phyloP scores from a whole-genome alignment of 352 stramenopile species.

The Phytophthora palmivora region DNA sequence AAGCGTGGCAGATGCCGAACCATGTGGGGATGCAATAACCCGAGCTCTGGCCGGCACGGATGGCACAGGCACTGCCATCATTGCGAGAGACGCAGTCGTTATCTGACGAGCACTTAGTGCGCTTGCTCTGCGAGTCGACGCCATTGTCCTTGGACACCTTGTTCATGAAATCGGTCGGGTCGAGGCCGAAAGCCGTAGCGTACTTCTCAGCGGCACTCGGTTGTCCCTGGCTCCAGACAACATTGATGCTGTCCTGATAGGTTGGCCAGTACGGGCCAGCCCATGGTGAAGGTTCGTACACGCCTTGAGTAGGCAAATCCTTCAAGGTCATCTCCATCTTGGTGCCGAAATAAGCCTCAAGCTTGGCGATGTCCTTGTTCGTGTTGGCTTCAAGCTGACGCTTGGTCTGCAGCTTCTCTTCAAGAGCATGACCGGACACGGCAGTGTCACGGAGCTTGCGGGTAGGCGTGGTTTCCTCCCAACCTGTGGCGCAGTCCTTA shows the following conservation, averaged over 20 bases:
- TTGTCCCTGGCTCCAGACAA: slow-evolving; percentile 21
- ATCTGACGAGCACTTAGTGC: slow-evolving; percentile 34
- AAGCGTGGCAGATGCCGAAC: slow-evolving; percentile 65
- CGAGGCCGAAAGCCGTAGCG: slow-evolving; percentile 46
- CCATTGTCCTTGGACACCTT: slow-evolving; percentile 42
- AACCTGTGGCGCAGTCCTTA: slow-evolving; percentile 38
- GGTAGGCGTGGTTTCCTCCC: slow-evolving; percentile 23
- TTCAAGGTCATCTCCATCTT: slow-evolving; percentile 35
- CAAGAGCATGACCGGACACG: slow-evolving; percentile 8
- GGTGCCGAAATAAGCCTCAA: slow-evolving; percentile 34
- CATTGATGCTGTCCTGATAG: slow-evolving; percentile 76
- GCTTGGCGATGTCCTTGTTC: slow-evolving; percentile 36
- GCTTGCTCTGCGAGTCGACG: slow-evolving; percentile 33
- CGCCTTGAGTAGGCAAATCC: slow-evolving; percentile 28
- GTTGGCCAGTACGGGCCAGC: slow-evolving; percentile 65
- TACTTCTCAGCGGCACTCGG: slow-evolving; percentile 55
- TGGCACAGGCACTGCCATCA: slow-evolving; percentile 38
- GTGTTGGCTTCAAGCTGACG: slow-evolving; percentile 22
- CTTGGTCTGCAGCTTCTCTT: slow-evolving; percentile 20
- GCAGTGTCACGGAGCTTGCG: slow-evolving; percentile 25
- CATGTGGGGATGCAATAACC: slow-evolving; percentile 60
- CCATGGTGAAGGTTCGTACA: slow-evolving; percentile 40
- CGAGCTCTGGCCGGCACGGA: slow-evolving; percentile 24
- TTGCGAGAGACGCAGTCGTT: slow-evolving; percentile 28
- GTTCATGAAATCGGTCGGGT: slow-evolving; percentile 48